Percentiles rank a stretch among this genome's conserved stretches.
These are phyloP conservation scores for Domatiomyces catenatus DNA, from an alignment of 2,329 filamentous ascomycete genomes.

Conservation along the genomic window DNA sequence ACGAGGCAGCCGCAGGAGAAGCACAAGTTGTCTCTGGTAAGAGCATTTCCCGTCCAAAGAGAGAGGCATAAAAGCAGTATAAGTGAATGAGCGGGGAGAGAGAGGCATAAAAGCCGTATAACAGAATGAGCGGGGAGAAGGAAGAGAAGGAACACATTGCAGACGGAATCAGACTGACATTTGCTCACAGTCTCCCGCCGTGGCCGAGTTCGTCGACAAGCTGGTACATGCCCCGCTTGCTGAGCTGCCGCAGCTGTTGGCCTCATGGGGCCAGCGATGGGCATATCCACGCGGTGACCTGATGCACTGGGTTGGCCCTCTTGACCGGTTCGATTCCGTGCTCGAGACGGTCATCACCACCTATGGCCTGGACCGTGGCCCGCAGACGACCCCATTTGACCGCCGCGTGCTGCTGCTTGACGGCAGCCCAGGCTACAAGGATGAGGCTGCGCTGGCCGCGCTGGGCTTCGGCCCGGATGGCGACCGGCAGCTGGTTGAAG, in stretches of 20 bases:
- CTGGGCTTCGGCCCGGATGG: conserved; percentile 53
- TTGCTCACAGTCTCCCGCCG: conserved; percentile 59
- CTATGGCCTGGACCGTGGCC: conserved; percentile 66
- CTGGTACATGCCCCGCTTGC: conserved; percentile 56
- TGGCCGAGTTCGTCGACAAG: conserved; percentile 62
- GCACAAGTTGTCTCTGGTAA: conserved; percentile 37
- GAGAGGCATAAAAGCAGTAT: too few relatives aligned
- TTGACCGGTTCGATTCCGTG: conserved; percentile 86
- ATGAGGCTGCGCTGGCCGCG: conserved; percentile 31
- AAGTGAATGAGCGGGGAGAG: too few relatives aligned
- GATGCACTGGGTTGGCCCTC: conserved; percentile 91
- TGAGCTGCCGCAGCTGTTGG: conserved; percentile 61
- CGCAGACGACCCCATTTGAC: conserved; percentile 63
- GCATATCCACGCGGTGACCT: conserved; percentile 89
- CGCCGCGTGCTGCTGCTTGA: conserved; percentile 50
- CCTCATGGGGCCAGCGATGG: conserved; percentile 75
- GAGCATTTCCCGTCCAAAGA: conserved; percentile 16
- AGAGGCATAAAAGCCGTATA: too few relatives aligned
- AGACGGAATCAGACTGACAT: conserved; percentile 16
- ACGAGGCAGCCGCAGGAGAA: conserved; percentile 38
- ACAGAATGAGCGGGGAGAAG: not conserved
- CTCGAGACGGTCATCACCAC: conserved; percentile 65
- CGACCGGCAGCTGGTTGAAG: conserved; percentile 64
- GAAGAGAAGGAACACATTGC: not conserved
- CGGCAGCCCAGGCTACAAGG: conserved; percentile 26